Percentiles rank a stretch among this genome's conserved stretches.
Evolutionary conservation across 2,329 filamentous ascomycete species (phyloP).

Genomic region (Alternaria conjuncta): DNA sequence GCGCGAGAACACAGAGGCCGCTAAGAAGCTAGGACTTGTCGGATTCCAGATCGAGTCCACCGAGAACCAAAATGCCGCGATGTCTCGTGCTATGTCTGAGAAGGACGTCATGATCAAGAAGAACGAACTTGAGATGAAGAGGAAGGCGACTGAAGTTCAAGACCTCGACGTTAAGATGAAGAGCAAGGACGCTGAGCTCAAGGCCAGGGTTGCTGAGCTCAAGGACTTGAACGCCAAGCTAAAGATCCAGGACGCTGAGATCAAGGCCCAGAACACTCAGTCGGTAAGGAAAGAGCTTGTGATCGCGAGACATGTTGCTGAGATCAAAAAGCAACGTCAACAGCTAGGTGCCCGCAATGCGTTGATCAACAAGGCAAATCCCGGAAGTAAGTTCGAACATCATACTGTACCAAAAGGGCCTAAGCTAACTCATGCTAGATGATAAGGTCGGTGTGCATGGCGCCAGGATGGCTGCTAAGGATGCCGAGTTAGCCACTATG

Average conservation of each 20-base stretch:
- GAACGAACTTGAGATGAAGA: slow-evolving; percentile 18
- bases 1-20: background rate
- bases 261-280: background rate
- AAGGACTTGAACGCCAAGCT: too few species aligned
- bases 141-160: too few species aligned
- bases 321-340: background rate
- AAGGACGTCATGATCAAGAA: slow-evolving; percentile 24
- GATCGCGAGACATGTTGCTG: background rate
- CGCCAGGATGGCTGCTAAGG: background rate
- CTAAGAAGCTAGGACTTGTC: slow-evolving; percentile 17
- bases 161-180: background rate
- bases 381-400: background rate
- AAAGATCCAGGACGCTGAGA: background rate
- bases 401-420: background rate
- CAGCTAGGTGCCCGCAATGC: background rate
- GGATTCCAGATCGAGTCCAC: slow-evolving; percentile 25
- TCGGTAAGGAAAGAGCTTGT: background rate
- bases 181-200: too few species aligned
- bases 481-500: background rate
- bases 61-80: slow-evolving; percentile 22
- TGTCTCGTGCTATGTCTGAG: slow-evolving; percentile 23
- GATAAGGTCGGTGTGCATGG: background rate
- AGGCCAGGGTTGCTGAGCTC: too few species aligned
- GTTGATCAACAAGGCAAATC: background rate
- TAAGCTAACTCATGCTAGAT: background rate